A percentile compares a stretch with the other conserved stretches of the same genome.
Conservation (phyloP, 2,329 filamentous ascomycete genomes). For the Ascochyta koolunga region DNA sequence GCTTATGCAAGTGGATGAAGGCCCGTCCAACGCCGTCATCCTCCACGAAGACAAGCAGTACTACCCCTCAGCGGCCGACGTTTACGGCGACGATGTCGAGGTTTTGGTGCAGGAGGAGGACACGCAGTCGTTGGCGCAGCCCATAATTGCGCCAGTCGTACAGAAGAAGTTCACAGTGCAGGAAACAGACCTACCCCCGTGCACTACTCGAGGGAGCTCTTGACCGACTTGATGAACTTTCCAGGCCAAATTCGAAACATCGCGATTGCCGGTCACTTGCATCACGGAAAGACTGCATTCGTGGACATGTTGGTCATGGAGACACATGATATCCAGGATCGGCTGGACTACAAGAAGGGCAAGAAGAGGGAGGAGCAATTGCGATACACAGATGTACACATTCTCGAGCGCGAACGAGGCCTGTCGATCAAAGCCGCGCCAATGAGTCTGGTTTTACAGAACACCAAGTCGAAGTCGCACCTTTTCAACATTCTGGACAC, state of each 20-base stretch:
- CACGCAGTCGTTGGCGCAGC: constrained; percentile 87
- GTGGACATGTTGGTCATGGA: constrained; percentile 98
- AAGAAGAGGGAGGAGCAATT: constrained; percentile 86
- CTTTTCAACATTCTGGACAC: constrained; percentile 95
- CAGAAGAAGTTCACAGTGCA: constrained; percentile 96
- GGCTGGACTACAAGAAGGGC: constrained; percentile 79
- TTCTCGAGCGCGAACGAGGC: constrained; percentile 86
- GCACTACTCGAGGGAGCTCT: constrained; percentile 85
- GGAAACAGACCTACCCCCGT: constrained; percentile 90
- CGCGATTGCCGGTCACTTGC: constrained; percentile 87
- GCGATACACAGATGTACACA: constrained; percentile 90
- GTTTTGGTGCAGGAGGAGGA: constrained; percentile 97
- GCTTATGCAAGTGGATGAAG: constrained; percentile 92
- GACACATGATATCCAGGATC: constrained; percentile 84
- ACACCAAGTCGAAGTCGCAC: constrained; percentile 91
- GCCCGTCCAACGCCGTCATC: constrained; percentile 94
- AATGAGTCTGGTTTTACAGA: constrained; percentile 90
- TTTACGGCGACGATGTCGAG: constrained; percentile 94
- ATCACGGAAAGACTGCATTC: constrained; percentile 97
- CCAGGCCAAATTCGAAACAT: constrained; percentile 94
- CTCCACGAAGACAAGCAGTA: constrained; percentile 99
- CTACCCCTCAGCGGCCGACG: constrained; percentile 95
- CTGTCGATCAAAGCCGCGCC: constrained; percentile 91
- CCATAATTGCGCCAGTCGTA: constrained; percentile 90
- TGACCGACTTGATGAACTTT: constrained; percentile 95